Conservation (phyloP, 129 eudicot species). For the Pittosporum tobira region DNA sequence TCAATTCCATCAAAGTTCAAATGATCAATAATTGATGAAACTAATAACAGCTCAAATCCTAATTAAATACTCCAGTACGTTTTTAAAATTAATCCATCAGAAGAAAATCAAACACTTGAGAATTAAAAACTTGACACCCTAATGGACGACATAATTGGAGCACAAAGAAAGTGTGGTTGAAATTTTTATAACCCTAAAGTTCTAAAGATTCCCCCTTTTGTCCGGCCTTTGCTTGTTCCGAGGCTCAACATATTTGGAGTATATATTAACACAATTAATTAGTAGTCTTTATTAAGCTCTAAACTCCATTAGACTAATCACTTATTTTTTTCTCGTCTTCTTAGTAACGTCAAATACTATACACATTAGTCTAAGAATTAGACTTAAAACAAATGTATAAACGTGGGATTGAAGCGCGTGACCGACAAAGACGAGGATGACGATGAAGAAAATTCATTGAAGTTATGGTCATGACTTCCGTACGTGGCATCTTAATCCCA, state of each 20-base stretch:
- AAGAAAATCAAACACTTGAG: neutral
- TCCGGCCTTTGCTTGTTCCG: neutral
- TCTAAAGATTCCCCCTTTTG: neutral
- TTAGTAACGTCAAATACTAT: neutral
- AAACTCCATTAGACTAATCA: neutral
- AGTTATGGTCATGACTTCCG: constrained; percentile 17
- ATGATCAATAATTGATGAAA: neutral
- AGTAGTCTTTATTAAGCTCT: neutral
- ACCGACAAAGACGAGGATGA: constrained; percentile 13
- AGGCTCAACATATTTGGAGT: neutral
- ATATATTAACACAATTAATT: neutral
- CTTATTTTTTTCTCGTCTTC: neutral
- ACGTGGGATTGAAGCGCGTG: neutral
- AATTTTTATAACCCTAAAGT: neutral
- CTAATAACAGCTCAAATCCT: neutral
- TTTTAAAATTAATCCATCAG: neutral
- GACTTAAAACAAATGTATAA: neutral
- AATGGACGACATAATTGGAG: neutral
- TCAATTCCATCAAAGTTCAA: neutral
- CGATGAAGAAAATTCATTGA: constrained; percentile 17
- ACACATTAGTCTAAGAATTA: neutral
- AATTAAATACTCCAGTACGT: neutral
- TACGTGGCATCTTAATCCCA: constrained; percentile 27
- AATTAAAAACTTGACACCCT: neutral
- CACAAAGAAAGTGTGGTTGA: neutral